These are phyloP conservation scores for Pistacia atlantica DNA, from an alignment of 345 rosid species.

Conservation along the genomic window DNA sequence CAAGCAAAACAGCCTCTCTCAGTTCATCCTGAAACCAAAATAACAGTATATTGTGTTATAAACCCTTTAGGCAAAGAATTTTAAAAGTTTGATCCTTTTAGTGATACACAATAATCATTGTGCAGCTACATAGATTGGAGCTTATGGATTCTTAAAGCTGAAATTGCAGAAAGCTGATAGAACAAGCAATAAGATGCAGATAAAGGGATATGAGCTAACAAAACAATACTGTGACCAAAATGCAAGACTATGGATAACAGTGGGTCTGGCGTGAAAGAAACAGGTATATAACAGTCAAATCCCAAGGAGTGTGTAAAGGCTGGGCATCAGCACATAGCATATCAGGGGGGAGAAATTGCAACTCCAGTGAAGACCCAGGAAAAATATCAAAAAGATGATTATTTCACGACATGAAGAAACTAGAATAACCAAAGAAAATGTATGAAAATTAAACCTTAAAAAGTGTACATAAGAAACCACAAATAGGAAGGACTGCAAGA, in stretches of 20 bases:
- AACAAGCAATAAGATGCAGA: not conserved
- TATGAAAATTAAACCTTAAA: not conserved
- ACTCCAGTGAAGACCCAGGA: not conserved
- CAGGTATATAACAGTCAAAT: too few relatives aligned
- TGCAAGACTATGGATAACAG: not conserved
- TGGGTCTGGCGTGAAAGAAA: too few relatives aligned
- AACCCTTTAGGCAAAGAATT: not conserved
- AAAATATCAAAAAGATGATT: not conserved
- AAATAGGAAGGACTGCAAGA: not conserved
- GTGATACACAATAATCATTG: not conserved
- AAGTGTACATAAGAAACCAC: not conserved
- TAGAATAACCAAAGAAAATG: not conserved
- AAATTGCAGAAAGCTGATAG: not conserved
- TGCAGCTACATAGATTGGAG: not conserved
- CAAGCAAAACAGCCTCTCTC: slow-evolving; percentile 87
- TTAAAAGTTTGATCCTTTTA: not conserved
- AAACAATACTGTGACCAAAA: not conserved
- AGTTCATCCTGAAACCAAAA: slow-evolving; percentile 61
- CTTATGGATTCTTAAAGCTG: not conserved
- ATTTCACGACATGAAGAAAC: not conserved
- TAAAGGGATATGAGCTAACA: not conserved
- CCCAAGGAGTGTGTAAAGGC: too few relatives aligned
- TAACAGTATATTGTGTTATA: slow-evolving; percentile 1
- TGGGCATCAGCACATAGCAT: not conserved
- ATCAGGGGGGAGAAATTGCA: not conserved